Conservation (phyloP, 305 asterid species). For the Fraxinus sp. region DNA sequence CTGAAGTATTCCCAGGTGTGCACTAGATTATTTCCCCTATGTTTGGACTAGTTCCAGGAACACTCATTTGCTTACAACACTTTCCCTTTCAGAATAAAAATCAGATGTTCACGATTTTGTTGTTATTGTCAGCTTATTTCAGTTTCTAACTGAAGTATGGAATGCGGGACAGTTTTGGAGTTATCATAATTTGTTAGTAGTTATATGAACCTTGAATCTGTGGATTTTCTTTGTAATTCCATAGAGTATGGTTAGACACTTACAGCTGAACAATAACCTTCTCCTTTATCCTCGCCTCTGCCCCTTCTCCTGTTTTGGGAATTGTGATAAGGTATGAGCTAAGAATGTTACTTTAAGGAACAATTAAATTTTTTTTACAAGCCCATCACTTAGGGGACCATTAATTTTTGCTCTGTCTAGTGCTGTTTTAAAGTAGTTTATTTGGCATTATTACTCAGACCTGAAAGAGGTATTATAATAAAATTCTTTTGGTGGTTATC, state of each 20-base stretch:
- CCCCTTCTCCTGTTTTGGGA: neutral
- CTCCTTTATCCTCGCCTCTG: neutral
- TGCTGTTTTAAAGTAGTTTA: neutral
- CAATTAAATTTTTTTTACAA: neutral
- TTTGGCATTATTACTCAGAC: neutral
- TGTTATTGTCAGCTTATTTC: neutral
- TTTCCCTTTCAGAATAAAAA: neutral
- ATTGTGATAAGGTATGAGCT: neutral
- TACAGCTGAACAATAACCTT: neutral
- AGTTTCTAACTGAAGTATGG: neutral
- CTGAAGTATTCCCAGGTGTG: neutral
- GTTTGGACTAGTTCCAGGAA: constrained; percentile 3
- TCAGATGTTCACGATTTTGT: neutral
- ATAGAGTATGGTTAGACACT: neutral
- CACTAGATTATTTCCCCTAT: neutral
- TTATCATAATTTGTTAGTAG: neutral
- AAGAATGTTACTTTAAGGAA: neutral
- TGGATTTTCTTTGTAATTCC: neutral
- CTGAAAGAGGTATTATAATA: neutral
- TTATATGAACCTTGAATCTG: neutral
- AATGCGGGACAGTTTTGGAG: neutral
- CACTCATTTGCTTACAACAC: neutral
- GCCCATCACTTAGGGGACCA: neutral
- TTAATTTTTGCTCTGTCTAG: neutral
- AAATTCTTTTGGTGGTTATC: neutral